These are phyloP conservation scores for Tolypocladium pustulatum DNA, from an alignment of 2,329 filamentous ascomycete species.

Conservation along the genomic window DNA sequence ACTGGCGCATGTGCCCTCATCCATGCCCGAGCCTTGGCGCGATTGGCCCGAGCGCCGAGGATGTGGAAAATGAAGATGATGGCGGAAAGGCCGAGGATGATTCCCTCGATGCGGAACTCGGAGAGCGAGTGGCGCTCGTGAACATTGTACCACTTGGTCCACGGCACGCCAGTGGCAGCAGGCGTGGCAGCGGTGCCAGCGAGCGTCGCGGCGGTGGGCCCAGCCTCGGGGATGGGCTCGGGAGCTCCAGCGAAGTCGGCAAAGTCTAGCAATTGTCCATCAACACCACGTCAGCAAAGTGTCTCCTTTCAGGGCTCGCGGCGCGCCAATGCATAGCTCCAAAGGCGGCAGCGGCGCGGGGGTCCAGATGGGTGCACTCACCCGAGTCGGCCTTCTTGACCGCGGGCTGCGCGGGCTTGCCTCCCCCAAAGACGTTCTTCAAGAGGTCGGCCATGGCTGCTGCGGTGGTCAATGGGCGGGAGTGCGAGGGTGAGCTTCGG, in stretches of 20 bases:
- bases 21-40: constrained; percentile 71
- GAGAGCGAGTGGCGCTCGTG: constrained; percentile 77
- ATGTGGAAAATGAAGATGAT: constrained; percentile 70
- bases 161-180: constrained; percentile 47
- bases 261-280: constrained; percentile 53
- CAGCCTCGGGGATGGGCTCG: constrained; percentile 47
- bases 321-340: neutral
- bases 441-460: constrained; percentile 47
- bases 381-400: constrained; percentile 51
- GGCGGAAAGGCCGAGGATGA: constrained; percentile 66
- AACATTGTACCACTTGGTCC: constrained; percentile 93
- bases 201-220: constrained; percentile 35
- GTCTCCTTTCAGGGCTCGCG: neutral
- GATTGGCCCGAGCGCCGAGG: constrained; percentile 71
- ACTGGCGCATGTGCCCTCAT: constrained; percentile 61
- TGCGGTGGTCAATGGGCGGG: constrained; percentile 12
- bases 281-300: neutral
- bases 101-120: constrained; percentile 82
- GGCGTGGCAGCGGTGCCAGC: constrained; percentile 33
- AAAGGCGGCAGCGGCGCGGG: neutral
- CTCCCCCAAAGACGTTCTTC: constrained; percentile 60
- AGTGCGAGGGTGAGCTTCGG: neutral
- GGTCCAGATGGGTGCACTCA: constrained; percentile 26
- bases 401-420: constrained; percentile 38
- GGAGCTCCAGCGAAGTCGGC: constrained; percentile 82